Conservation (phyloP, 2,329 filamentous ascomycete species). For the Alternaria brassicicola region DNA sequence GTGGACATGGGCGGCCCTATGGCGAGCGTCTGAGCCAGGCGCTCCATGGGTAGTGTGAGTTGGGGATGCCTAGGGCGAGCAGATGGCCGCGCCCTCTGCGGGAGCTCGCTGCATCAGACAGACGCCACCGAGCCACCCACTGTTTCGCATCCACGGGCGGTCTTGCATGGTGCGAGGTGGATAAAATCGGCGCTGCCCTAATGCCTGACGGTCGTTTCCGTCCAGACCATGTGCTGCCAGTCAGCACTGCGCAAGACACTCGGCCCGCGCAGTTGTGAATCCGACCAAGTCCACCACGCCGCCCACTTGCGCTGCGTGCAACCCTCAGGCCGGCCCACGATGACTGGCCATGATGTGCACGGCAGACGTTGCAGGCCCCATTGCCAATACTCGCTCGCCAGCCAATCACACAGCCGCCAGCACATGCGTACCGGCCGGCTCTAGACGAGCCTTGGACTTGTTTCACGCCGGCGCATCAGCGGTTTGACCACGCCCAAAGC, state of each 20-base stretch:
- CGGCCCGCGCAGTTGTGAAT: neutral
- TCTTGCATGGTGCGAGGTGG: neutral
- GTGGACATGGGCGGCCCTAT: constrained; percentile 17
- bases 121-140: constrained; percentile 26
- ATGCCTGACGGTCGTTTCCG: neutral
- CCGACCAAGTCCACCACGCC: constrained; percentile 13
- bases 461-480: constrained; percentile 35
- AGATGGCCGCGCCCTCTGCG: constrained; percentile 17
- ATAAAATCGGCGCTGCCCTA: neutral
- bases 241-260: no score
- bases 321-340: neutral
- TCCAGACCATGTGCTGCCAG: no score
- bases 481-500: constrained; percentile 40
- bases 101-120: constrained; percentile 15
- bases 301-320: neutral
- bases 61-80: constrained; percentile 24
- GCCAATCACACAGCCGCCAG: constrained; percentile 31
- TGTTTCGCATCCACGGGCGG: constrained; percentile 32
- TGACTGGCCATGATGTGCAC: neutral
- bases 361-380: constrained; percentile 29
- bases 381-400: constrained; percentile 36
- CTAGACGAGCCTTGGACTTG: constrained; percentile 29
- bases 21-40: constrained; percentile 6
- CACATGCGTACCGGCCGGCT: constrained; percentile 23
- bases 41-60: constrained; percentile 3